These are phyloP conservation scores for Rickenella mellea DNA, from an alignment of 768 basidiomycete species.

Conservation along the genomic window DNA sequence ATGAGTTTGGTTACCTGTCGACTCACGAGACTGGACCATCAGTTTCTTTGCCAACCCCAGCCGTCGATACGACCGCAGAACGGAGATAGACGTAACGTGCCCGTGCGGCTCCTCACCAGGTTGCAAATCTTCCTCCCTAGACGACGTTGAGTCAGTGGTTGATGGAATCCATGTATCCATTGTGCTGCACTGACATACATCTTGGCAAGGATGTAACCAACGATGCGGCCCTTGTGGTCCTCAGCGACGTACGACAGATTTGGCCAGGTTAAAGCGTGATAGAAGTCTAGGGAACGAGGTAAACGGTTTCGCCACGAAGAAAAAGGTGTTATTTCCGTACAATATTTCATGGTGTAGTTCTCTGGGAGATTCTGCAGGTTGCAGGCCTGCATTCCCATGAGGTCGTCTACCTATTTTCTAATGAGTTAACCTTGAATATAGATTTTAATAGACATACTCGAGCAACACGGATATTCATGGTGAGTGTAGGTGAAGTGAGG, in stretches of 20 bases:
- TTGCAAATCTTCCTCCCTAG: slow-evolving; percentile 59
- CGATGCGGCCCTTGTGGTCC: slow-evolving; percentile 79
- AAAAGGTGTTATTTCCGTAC: slow-evolving; percentile 26
- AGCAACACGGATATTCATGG: slow-evolving; percentile 39
- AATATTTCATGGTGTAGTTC: slow-evolving; percentile 79
- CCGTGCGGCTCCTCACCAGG: slow-evolving; percentile 64
- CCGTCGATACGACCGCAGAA: slow-evolving; percentile 82
- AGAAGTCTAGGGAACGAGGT: slow-evolving; percentile 50
- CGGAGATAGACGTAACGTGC: slow-evolving; percentile 95
- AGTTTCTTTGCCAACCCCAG: slow-evolving; percentile 89
- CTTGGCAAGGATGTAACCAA: slow-evolving; percentile 93
- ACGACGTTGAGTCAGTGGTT: neutral
- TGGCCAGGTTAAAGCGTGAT: slow-evolving; percentile 88
- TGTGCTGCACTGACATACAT: slow-evolving; percentile 49
- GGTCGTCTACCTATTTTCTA: slow-evolving; percentile 63
- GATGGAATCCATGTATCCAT: neutral
- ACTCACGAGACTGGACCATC: slow-evolving; percentile 87
- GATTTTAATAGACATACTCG: slow-evolving; percentile 15
- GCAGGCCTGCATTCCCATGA: slow-evolving; percentile 87
- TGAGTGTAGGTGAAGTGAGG: too few species aligned
- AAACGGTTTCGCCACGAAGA: neutral
- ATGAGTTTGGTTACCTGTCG: neutral
- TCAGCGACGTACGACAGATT: slow-evolving; percentile 90
- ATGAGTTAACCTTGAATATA: neutral
- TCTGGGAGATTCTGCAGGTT: slow-evolving; percentile 92